These are phyloP conservation scores for Fusarium decemcellulare DNA, from an alignment of 2,329 filamentous ascomycete genomes.

Conservation along the genomic window DNA sequence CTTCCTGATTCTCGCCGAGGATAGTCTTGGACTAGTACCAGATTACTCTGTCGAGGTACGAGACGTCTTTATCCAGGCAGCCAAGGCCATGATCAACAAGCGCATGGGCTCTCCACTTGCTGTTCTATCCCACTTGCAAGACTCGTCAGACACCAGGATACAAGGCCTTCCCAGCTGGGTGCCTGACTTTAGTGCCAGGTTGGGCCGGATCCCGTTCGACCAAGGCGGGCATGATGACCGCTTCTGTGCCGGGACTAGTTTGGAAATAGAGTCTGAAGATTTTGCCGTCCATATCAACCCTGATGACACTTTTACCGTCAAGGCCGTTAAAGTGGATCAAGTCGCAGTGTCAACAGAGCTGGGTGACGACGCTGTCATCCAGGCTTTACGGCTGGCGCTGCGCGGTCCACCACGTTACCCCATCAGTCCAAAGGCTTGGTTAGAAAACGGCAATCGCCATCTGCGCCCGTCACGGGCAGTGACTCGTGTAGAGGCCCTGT, in stretches of 20 bases:
- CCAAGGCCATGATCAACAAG: background rate
- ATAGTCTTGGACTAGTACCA: background rate
- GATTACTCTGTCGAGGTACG: constrained; percentile 1
- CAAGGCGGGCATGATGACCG: background rate
- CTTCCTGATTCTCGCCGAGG: constrained; percentile 8
- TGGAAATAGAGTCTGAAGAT: background rate
- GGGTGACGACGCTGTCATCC: background rate
- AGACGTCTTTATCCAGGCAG: constrained; percentile 2
- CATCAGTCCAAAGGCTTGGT: background rate
- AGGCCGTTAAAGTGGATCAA: background rate
- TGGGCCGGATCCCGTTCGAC: background rate
- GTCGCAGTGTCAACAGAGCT: background rate
- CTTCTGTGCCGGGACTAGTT: background rate
- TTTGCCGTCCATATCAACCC: background rate
- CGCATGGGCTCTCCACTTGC: background rate
- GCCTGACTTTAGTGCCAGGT: constrained; percentile 1
- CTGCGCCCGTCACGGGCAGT: background rate
- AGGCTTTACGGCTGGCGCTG: constrained; percentile 2
- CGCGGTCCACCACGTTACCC: background rate
- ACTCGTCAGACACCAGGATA: background rate
- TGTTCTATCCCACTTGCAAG: constrained; percentile 1
- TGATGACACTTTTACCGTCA: background rate
- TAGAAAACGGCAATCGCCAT: background rate
- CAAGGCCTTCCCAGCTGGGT: constrained; percentile 1
- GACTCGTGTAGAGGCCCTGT: background rate